phyloP scores from a whole-genome alignment of 2,329 filamentous ascomycete genomes.

The Fusarium agapanthi region DNA sequence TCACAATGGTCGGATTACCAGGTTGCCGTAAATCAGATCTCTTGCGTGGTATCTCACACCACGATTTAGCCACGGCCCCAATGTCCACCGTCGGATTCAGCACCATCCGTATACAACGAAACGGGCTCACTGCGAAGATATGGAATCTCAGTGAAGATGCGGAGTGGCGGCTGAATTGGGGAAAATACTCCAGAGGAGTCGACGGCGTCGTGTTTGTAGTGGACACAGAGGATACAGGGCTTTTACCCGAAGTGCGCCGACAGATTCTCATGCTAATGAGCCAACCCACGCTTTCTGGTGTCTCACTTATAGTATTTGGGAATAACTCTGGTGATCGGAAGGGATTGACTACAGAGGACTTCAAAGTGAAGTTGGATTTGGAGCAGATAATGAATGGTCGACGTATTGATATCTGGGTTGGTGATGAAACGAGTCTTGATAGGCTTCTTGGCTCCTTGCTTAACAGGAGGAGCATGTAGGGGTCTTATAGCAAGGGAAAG shows the following conservation, averaged over 20 bases:
- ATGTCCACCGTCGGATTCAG: not conserved
- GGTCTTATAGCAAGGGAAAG: too few species aligned
- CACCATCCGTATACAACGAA: not conserved
- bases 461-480: too few species aligned
- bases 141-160: not conserved
- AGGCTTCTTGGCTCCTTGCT: not conserved
- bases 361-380: not conserved
- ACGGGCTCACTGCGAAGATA: not conserved
- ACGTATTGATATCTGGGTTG: not conserved
- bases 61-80: not conserved
- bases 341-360: not conserved
- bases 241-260: not conserved
- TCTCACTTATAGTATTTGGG: not conserved
- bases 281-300: not conserved
- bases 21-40: not conserved
- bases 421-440: not conserved
- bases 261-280: not conserved
- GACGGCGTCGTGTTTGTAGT: not conserved
- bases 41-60: not conserved
- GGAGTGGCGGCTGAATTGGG: not conserved
- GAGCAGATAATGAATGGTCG: not conserved
- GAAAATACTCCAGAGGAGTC: not conserved
- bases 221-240: not conserved
- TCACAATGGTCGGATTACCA: not conserved
- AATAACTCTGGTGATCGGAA: not conserved